These are phyloP conservation scores for Zygosaccharomyces pseudobailii DNA, from an alignment of 1,139 yeast species.

Conservation along the genomic window DNA sequence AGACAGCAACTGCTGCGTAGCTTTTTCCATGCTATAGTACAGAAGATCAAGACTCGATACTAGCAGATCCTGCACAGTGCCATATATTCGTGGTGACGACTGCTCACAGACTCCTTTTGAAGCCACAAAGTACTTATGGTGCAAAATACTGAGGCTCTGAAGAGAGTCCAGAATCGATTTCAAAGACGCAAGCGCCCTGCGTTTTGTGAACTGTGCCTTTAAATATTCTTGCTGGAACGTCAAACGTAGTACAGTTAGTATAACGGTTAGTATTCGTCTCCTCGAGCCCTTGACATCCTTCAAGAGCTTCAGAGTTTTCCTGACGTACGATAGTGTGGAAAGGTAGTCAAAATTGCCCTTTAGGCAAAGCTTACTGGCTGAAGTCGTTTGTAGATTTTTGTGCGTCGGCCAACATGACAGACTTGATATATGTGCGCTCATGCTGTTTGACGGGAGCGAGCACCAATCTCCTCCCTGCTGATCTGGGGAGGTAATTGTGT, in stretches of 20 bases:
- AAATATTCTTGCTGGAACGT: constrained; percentile 25
- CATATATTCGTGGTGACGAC: not conserved
- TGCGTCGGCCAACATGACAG: constrained; percentile 19
- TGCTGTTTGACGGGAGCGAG: not conserved
- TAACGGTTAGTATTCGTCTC: constrained; percentile 12
- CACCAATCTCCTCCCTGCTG: not conserved
- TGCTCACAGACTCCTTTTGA: constrained; percentile 16
- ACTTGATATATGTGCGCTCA: not conserved
- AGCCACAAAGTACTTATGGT: constrained; percentile 18
- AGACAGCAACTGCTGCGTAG: constrained; percentile 14
- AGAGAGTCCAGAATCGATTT: constrained; percentile 16
- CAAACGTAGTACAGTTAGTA: constrained; percentile 19
- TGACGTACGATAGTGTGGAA: constrained; percentile 13
- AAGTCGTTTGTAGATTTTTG: constrained; percentile 14
- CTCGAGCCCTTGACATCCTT: constrained; percentile 1
- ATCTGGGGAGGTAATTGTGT: constrained; percentile 11
- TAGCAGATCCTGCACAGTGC: constrained; percentile 15
- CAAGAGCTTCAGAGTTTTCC: constrained; percentile 5
- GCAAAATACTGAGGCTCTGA: constrained; percentile 17
- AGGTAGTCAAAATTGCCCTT: constrained; percentile 14
- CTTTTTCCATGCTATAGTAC: constrained; percentile 16
- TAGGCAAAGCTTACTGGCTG: constrained; percentile 12
- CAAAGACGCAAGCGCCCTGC: constrained; percentile 16
- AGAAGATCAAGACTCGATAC: constrained; percentile 20
- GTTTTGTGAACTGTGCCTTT: constrained; percentile 19